Evolutionary conservation across 257 asterid genomes (phyloP), one percentile per base, ranked within the genome.

Genomic region (Avicennia marina): DNA sequence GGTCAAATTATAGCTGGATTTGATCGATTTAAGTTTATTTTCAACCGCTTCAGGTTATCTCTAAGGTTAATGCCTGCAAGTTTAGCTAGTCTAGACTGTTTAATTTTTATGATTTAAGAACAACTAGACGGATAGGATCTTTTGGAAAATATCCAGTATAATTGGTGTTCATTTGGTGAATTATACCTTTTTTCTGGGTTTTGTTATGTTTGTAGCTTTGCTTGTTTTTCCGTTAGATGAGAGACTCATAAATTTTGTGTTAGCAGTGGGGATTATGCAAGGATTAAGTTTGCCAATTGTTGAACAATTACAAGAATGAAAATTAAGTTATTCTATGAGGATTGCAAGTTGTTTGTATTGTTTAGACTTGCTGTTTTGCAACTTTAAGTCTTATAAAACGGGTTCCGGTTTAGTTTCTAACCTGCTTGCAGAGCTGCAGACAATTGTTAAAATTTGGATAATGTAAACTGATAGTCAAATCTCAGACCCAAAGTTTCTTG

Each of bases 1-100:
- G 64, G 32, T 48, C 40, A 39, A 27, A 60, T 27, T 10, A 33
- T 4, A 53, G 43, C 1, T 42, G 50, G 59, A 48, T 53, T 21
- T 31, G 27, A 57, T 42, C 26, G 11, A 33, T 12, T 2, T 24
- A 4, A 6, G 17, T 13, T 13, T 31, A 18, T 29, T 15, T 55
- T 50, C 47, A 41, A 32, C 27, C 50, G 19, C 51, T 39, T 21
- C 53, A 51, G n/a, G 33, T 54, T 48, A 20, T 16, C 29, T 16
- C 49, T 25, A 21, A 19, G 26, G 29, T 18, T 44, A 6, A 20
- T 39, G n/a, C 26, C 50, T 46, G 29, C 52, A 25, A 17, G 29
- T 58, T 53, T 41, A n/a, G n/a, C n/a, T n/a, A n/a, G n/a, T n/a
- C n/a, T n/a, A n/a, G n/a, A n/a, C n/a, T n/a, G n/a, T n/a, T n/a